Percentiles rank a stretch among this genome's conserved stretches.
Conservation (phyloP, 345 rosid species). For the Carallia brachiata region DNA sequence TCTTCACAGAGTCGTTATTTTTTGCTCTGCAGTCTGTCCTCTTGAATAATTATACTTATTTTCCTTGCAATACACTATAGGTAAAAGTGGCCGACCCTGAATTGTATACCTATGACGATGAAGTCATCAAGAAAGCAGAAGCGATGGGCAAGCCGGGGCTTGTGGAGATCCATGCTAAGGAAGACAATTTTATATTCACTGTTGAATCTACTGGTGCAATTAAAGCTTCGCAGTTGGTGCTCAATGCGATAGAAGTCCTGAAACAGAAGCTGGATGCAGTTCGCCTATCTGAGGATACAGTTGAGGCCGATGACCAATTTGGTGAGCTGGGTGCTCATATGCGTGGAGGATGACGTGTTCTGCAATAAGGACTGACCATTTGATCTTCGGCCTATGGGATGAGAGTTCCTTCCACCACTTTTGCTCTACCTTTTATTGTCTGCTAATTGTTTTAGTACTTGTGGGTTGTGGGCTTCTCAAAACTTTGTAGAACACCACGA, state of each 20-base stretch:
- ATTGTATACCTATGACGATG: conserved; percentile 90
- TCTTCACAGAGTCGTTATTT: too few species aligned
- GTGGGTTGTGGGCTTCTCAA: background rate
- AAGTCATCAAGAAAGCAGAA: conserved; percentile 83
- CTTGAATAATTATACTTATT: background rate
- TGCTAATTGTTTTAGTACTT: background rate
- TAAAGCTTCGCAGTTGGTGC: conserved; percentile 82
- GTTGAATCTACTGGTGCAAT: conserved; percentile 93
- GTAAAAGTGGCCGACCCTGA: conserved; percentile 80
- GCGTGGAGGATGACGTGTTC: conserved; percentile 71
- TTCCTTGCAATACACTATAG: conserved; percentile 25
- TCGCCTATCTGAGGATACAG: conserved; percentile 85
- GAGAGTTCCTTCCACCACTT: background rate
- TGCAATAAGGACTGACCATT: background rate
- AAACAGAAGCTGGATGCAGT: conserved; percentile 93
- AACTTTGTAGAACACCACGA: too few species aligned
- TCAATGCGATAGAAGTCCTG: conserved; percentile 80
- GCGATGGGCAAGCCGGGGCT: conserved; percentile 94
- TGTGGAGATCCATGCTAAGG: conserved; percentile 76
- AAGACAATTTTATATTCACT: conserved; percentile 82
- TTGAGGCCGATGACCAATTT: conserved; percentile 95
- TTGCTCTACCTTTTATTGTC: background rate
- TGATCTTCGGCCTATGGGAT: conserved; percentile 9
- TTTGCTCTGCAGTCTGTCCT: background rate
- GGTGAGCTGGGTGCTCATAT: conserved; percentile 98